These are phyloP conservation scores for Tardiomyces depauwii DNA, from an alignment of 1,139 yeast species.

Conservation along the genomic window DNA sequence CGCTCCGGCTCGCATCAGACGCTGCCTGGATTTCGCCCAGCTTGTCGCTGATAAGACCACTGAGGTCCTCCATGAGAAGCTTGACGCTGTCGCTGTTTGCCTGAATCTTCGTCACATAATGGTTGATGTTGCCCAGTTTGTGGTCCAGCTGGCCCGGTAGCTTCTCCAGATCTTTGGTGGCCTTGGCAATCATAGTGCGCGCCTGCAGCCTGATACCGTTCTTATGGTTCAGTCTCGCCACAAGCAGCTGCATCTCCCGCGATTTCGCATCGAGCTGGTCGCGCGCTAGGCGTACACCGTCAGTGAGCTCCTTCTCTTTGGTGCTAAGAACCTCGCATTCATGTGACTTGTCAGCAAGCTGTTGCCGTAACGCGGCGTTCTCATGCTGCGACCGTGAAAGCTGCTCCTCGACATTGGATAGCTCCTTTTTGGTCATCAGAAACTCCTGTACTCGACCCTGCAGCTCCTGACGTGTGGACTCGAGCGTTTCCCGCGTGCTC, in stretches of 20 bases:
- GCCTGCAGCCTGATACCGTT: background rate
- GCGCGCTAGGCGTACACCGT: background rate
- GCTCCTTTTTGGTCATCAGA: background rate
- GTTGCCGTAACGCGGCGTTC: background rate
- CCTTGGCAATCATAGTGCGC: background rate
- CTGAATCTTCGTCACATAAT: background rate
- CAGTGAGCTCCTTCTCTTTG: background rate
- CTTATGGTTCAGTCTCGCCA: background rate
- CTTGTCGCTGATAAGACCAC: background rate
- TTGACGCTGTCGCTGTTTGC: background rate
- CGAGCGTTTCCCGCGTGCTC: background rate
- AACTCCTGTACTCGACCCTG: background rate
- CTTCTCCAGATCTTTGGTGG: background rate
- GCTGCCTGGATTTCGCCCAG: background rate
- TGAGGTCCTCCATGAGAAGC: background rate
- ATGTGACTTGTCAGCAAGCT: background rate
- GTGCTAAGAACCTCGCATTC: background rate
- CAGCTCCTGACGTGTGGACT: background rate
- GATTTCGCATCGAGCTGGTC: background rate
- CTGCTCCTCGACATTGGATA: background rate
- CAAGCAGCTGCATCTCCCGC: background rate
- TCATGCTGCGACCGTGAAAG: background rate
- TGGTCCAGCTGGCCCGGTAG: background rate
- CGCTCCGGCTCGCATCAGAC: background rate
- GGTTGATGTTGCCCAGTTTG: background rate